Evolutionary conservation across 768 basidiomycete genomes (phyloP).

Genomic region (Zangia roseola): DNA sequence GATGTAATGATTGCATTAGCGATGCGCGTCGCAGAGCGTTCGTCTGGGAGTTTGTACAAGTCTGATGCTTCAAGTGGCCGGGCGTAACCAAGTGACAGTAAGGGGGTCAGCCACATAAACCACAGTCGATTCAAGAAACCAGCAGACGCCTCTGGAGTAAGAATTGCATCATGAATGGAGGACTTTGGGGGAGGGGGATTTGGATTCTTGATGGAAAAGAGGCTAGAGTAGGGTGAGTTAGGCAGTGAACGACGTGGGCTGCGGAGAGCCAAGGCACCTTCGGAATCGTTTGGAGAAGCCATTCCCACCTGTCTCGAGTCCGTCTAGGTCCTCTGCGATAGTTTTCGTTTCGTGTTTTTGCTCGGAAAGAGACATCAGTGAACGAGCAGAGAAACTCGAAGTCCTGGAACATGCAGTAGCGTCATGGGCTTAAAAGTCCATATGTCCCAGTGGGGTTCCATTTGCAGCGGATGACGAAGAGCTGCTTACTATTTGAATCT

Average conservation of each 20-base stretch:
- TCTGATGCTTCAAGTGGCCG: conserved; percentile 80
- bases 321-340: neutral
- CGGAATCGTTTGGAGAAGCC: neutral
- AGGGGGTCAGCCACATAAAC: conserved; percentile 73
- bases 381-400: too few species aligned
- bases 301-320: neutral
- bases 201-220: conserved; percentile 13
- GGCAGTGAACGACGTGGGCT: neutral
- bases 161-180: conserved; percentile 57
- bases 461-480: too few species aligned
- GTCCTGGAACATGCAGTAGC: neutral
- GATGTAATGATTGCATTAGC: conserved; percentile 63
- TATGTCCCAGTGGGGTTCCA: too few species aligned
- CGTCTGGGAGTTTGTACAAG: conserved; percentile 72
- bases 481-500: too few species aligned
- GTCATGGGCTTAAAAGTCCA: neutral
- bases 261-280: neutral
- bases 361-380: conserved; percentile 6
- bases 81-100: conserved; percentile 73
- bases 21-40: conserved; percentile 56
- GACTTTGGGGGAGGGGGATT: conserved; percentile 42
- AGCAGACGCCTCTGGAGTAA: conserved; percentile 68
- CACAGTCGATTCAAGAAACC: conserved; percentile 56
- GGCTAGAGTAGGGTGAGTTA: neutral
- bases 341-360: neutral